Conservation (phyloP, 2,329 filamentous ascomycete species). For the Fusarium acutatum region DNA sequence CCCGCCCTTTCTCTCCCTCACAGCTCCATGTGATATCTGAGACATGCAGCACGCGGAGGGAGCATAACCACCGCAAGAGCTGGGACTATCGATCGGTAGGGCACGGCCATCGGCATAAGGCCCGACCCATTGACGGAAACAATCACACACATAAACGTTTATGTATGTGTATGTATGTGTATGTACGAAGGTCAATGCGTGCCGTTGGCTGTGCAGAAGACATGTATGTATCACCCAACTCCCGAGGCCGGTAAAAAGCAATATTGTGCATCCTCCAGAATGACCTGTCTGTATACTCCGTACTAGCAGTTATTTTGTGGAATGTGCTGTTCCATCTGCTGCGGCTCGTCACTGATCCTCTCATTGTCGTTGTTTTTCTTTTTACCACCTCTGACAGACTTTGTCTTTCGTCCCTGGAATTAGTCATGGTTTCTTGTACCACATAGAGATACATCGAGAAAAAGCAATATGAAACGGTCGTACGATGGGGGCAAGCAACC, state of each 20-base stretch:
- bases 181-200: slow-evolving; percentile 25
- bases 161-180: slow-evolving; percentile 7
- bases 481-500: slow-evolving; percentile 17
- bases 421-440: neutral
- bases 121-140: slow-evolving; percentile 25
- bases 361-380: neutral
- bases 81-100: slow-evolving; percentile 26
- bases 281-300: neutral
- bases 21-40: slow-evolving; percentile 41
- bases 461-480: slow-evolving; percentile 29
- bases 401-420: neutral
- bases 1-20: slow-evolving; percentile 16
- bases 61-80: slow-evolving; percentile 12
- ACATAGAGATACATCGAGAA: slow-evolving; percentile 3
- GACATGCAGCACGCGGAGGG: slow-evolving; percentile 34
- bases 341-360: slow-evolving; percentile 1
- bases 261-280: slow-evolving; percentile 11
- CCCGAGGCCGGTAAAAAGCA: slow-evolving; percentile 29
- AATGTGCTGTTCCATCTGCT: neutral
- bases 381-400: neutral
- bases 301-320: neutral
- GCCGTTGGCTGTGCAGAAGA: slow-evolving; percentile 14
- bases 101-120: slow-evolving; percentile 13
- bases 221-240: slow-evolving; percentile 2
- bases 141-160: slow-evolving; percentile 26